Evolutionary conservation across 2,329 filamentous ascomycete genomes (phyloP).

Genomic region (Nigrospora sphaerica): DNA sequence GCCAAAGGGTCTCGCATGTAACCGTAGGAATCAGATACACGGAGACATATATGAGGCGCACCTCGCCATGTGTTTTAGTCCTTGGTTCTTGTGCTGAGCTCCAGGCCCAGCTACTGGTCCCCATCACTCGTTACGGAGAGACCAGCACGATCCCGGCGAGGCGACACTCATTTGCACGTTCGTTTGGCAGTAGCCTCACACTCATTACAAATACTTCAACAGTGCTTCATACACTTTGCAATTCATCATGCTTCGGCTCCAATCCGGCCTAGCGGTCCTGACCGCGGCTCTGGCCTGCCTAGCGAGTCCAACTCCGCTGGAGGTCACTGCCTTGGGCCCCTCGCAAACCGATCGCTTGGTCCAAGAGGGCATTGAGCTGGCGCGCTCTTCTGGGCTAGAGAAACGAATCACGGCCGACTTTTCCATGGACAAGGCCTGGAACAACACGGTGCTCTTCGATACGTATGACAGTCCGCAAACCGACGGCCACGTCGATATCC

Average conservation of each 20-base stretch:
- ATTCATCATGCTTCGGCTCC: not conserved
- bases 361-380: slow-evolving; percentile 3
- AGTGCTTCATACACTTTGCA: no score
- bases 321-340: not conserved
- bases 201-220: not conserved
- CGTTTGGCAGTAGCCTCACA: not conserved
- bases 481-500: no score
- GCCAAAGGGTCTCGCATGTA: no score
- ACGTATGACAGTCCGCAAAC: not conserved
- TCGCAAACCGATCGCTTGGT: slow-evolving; percentile 1
- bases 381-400: not conserved
- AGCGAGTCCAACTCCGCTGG: not conserved
- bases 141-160: no score
- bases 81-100: no score
- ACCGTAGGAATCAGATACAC: no score
- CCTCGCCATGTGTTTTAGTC: no score
- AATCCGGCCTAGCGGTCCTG: not conserved
- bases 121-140: no score
- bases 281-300: not conserved
- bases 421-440: not conserved
- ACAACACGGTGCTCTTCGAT: slow-evolving; percentile 2
- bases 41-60: no score
- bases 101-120: no score
- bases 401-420: slow-evolving; percentile 1
- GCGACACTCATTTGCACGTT: not conserved